Base-by-base conservation (phyloP, 352 stramenopile genomes). In the Elongisporangium anandrum region DNA sequence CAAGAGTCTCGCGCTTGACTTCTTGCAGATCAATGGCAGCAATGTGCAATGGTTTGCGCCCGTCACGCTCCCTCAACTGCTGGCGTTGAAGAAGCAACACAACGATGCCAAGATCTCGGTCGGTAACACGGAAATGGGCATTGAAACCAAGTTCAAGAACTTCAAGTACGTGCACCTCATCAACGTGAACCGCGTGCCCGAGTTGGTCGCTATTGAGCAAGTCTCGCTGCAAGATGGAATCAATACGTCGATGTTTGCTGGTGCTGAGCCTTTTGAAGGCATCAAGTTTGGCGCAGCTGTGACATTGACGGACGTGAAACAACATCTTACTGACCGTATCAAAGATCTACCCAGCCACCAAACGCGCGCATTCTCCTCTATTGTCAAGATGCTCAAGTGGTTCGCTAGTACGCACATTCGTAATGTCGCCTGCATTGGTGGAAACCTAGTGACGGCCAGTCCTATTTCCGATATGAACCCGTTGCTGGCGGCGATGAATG, bases 391-490 rank as follows among this genome's bases (percentile, higher is more conserved):
- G 95, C 83, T 99, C 15, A 88, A 97, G 57, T 99, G 95, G 95
- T 99, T 99, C 70, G 95, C 95, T 3, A 98, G 94, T 20, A 98
- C 92, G 9, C 96, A 99, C 69, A 99, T 99, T 64, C 79, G 96
- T 26, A 99, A 99, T 66, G 95, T 98, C 16, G 95, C 95, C 6
- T 98, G 91, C 66, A 79, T 99, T 6, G 96, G 87, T 26, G 96
- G 96, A 4, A 99, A 99, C 68, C 77, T 99, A 2, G 95, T 96
- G n/a, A 99, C 95, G 6, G 96, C 96, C 8, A 98, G 90, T 69
- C 96, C 96, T 8, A 99, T 99, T 63, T 98, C 89, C 19, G 96
- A 99, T 68, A 98, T 99, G 94, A 99, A 99, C 67, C 96, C 96
- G 4, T 65, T 99, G 20, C 77, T 99, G n/a, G 81, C 88, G 23